Evolutionary conservation across 148 eudicot species (phyloP), one percentile per base, ranked within the genome.

Genomic region (Heliosperma pusillum): DNA sequence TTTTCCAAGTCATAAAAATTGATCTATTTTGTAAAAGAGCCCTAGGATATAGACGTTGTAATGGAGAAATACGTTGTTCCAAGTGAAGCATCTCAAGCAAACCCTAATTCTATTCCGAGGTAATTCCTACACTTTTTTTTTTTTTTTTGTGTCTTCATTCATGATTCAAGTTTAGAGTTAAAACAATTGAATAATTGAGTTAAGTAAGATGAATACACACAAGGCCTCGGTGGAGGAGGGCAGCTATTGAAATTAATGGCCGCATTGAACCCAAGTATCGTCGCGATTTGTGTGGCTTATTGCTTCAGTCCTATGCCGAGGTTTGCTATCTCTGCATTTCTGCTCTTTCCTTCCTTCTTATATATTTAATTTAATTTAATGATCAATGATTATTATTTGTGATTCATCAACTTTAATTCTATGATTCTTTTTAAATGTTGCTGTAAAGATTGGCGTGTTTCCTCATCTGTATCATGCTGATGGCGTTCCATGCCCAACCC

Each of bases 251-350:
- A 77, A 65, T 93, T 79, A 82, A 83, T 55, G 97, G 98, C 3
- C 88, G 86, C 13, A 81, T 86, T 16, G 82, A 81, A 29, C 82
- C 90, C 8, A 80, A 83, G 42, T 89, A 91, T 63, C 89, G 88
- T 7, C 90, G 83, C 61, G 78, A 86, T 26, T 21, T 87, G 66
- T 88, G 67, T 20, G 73, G 77, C 29, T 81, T 89, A 50, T 69
- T 91, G n/a, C 77, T 89, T 80, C 88, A 88, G 69, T 93, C 97
- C 9, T 93, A 84, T 75, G 81, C 87, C 7, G 80, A 91, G 94
- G 98, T 89, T 55, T 1, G n/a, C 17, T 1, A 15, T 10, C 33
- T 7, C 61, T 2, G 22, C 30, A 16, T 12, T 30, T 7, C n/a
- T n/a, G n/a, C 19, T 3, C n/a, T 17, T 44, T 63, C 45, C 45